phyloP scores from a whole-genome alignment of 176 grass and related monocot genomes.

The Cenchrus purpureus region DNA sequence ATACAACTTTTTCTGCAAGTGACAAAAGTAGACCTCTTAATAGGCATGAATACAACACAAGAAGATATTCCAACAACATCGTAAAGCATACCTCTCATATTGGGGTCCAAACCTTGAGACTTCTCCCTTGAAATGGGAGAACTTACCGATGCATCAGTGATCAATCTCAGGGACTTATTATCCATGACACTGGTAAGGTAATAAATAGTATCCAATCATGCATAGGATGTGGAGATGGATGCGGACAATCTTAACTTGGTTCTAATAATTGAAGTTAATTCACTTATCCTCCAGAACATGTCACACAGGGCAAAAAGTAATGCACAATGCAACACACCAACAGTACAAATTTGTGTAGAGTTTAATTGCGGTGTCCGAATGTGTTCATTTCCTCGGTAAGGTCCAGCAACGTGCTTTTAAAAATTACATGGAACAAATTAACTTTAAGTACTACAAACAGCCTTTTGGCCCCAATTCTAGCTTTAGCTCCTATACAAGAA shows the following conservation, averaged over 20 bases:
- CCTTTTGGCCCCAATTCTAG: conserved; percentile 11
- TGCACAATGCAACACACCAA: neutral
- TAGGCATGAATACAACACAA: conserved; percentile 30
- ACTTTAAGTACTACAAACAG: neutral
- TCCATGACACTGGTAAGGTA: conserved; percentile 81
- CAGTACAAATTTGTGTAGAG: neutral
- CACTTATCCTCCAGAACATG: conserved; percentile 22
- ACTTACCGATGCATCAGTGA: conserved; percentile 82
- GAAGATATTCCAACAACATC: conserved; percentile 26
- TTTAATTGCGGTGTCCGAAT: conserved; percentile 21
- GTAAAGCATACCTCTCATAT: conserved; percentile 74
- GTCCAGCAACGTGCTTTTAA: conserved; percentile 6
- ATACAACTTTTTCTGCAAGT: conserved; percentile 90
- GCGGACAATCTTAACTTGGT: conserved; percentile 18
- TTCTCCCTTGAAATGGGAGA: conserved; percentile 94
- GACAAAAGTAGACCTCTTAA: conserved; percentile 21
- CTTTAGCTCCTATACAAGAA: conserved; percentile 25
- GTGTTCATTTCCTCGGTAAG: conserved; percentile 13
- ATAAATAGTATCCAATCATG: conserved; percentile 40
- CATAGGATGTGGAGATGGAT: conserved; percentile 25
- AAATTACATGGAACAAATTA: neutral
- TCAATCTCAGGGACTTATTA: conserved; percentile 91
- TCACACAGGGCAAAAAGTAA: neutral
- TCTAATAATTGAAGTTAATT: conserved; percentile 13
- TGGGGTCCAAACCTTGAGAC: conserved; percentile 72